phyloP scores from a whole-genome alignment of 805 yeast genomes.

The Saturnispora kantuleensis region DNA sequence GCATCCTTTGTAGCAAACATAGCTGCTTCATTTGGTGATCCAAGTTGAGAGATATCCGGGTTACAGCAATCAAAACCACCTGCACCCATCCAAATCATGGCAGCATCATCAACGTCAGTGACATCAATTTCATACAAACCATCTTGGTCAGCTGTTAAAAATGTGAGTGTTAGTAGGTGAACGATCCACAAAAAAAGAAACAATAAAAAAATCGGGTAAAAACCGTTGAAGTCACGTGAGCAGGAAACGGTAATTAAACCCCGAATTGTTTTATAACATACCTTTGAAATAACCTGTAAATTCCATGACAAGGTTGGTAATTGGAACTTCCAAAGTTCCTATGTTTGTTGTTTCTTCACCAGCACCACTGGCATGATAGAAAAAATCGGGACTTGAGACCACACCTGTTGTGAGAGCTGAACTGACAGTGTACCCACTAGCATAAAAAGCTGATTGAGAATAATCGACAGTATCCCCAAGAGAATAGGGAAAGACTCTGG shows the following conservation, averaged over 20 bases:
- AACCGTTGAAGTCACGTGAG: no score
- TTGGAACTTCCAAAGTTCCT: slow-evolving; percentile 2
- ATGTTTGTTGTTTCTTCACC: neutral
- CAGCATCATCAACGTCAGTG: slow-evolving; percentile 24
- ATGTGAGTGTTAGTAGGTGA: no score
- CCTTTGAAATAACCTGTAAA: slow-evolving; percentile 13
- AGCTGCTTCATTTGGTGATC: slow-evolving; percentile 5
- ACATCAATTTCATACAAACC: slow-evolving; percentile 24
- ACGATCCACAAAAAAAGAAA: no score
- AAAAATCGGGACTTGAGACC: slow-evolving; percentile 7
- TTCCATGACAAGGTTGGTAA: slow-evolving; percentile 11
- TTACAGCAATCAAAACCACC: slow-evolving; percentile 29
- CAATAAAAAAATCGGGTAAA: no score
- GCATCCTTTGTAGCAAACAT: slow-evolving; percentile 10
- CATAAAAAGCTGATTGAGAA: slow-evolving; percentile 7
- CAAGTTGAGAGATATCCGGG: slow-evolving; percentile 6
- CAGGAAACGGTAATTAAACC: no score
- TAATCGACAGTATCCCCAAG: slow-evolving; percentile 3
- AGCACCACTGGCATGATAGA: neutral
- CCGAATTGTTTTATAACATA: no score
- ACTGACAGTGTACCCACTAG: slow-evolving; percentile 1
- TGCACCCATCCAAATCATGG: slow-evolving; percentile 25
- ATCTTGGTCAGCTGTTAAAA: slow-evolving; percentile 16
- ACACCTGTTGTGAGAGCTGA: slow-evolving; percentile 4
- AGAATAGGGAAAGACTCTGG: neutral